Evolutionary conservation across 108 stramenopile genomes (phyloP).

Genomic region (Licmophora abbreviata): DNA sequence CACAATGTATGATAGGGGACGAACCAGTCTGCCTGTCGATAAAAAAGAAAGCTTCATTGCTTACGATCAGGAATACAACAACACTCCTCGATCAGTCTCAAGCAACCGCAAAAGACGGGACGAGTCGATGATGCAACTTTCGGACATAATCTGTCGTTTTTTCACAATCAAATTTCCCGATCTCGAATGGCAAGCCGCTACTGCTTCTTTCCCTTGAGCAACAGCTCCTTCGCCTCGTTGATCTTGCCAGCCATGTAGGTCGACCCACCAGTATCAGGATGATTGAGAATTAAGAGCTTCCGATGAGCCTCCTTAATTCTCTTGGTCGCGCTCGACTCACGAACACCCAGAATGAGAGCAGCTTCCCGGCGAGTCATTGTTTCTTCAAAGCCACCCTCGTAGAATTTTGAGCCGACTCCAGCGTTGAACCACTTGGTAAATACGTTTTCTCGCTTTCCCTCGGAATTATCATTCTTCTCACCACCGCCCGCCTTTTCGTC

Average conservation of each 20-base stretch:
- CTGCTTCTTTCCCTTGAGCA: slow-evolving; percentile 70
- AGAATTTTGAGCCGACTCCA: slow-evolving; percentile 78
- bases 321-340: slow-evolving; percentile 81
- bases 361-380: slow-evolving; percentile 97
- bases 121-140: no score
- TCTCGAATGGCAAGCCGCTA: no score
- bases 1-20: no score
- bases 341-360: slow-evolving; percentile 94
- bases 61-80: no score
- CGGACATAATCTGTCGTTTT: no score
- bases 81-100: no score
- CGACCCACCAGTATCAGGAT: slow-evolving; percentile 98
- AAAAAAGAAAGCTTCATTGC: no score
- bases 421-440: slow-evolving; percentile 78
- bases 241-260: slow-evolving; percentile 94
- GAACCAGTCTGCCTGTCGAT: no score
- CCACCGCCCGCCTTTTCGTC: slow-evolving; percentile 9
- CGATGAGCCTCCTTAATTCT: slow-evolving; percentile 97
- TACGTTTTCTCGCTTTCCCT: slow-evolving; percentile 58
- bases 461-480: not conserved
- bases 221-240: slow-evolving; percentile 98
- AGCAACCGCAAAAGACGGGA: no score
- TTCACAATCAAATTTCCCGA: no score
- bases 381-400: slow-evolving; percentile 98
- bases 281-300: slow-evolving; percentile 91